These are phyloP conservation scores for Echium plantagineum DNA, from an alignment of 257 asterid species.

Conservation along the genomic window DNA sequence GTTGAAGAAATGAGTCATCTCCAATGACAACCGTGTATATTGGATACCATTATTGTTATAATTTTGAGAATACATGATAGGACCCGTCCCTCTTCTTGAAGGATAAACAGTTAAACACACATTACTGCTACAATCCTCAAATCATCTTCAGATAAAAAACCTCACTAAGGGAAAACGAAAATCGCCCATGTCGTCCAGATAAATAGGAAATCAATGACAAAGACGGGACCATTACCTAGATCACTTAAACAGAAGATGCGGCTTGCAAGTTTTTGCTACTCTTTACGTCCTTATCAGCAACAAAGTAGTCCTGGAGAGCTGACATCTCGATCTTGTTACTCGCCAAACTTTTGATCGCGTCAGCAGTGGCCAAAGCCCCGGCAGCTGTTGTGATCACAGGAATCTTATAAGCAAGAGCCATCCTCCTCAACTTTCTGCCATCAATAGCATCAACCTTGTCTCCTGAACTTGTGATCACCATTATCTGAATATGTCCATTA, in stretches of 20 bases:
- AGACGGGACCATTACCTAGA: not conserved
- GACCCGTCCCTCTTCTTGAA: not conserved
- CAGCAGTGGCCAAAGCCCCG: constrained; percentile 95
- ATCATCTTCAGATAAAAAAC: not conserved
- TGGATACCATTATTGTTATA: no score
- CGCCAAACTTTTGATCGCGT: constrained; percentile 78
- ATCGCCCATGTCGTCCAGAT: not conserved
- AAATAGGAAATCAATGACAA: not conserved
- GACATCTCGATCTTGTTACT: constrained; percentile 65
- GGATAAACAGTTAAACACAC: no score
- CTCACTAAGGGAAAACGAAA: not conserved
- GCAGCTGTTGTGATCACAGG: constrained; percentile 93
- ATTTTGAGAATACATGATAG: not conserved
- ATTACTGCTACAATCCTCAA: not conserved
- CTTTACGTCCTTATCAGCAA: constrained; percentile 16
- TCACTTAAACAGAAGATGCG: constrained; percentile 22
- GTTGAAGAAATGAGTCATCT: no score
- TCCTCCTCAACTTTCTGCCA: constrained; percentile 77
- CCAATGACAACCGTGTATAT: no score
- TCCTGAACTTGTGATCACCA: constrained; percentile 87
- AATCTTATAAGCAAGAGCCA: constrained; percentile 89
- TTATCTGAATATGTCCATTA: constrained; percentile 77
- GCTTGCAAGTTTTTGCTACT: constrained; percentile 29
- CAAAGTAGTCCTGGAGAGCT: constrained; percentile 91
- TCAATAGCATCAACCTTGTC: constrained; percentile 79